Conservation (phyloP, 495 filamentous ascomycete genomes). For the Neurospora pannonica region DNA sequence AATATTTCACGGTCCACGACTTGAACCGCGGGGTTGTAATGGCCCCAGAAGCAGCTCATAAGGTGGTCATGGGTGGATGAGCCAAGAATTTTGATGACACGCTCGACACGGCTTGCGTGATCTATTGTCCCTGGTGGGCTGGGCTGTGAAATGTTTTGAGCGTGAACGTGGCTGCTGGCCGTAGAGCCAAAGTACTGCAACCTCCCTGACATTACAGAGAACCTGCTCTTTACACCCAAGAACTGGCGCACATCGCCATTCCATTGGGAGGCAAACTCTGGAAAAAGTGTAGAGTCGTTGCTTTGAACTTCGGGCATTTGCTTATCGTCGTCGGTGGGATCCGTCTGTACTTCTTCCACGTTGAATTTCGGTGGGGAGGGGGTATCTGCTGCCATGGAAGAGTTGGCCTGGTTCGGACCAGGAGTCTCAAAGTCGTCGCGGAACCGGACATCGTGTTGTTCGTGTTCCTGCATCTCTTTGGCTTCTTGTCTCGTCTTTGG, state of each 20-base stretch:
- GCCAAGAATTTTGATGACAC: constrained; percentile 32
- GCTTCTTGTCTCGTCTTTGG: constrained; percentile 40
- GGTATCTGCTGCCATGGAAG: constrained; percentile 10
- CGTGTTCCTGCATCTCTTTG: constrained; percentile 8
- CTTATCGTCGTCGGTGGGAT: constrained; percentile 3
- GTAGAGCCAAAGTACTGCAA: constrained; percentile 41
- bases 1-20: constrained; percentile 40
- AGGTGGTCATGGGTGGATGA: constrained; percentile 41
- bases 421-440: constrained; percentile 4
- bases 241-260: constrained; percentile 34
- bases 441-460: constrained; percentile 3
- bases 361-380: constrained; percentile 20
- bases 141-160: constrained; percentile 7
- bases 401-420: constrained; percentile 7
- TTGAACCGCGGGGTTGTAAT: constrained; percentile 37
- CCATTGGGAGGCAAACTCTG: constrained; percentile 22
- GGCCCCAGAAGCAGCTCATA: constrained; percentile 42
- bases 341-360: constrained; percentile 17
- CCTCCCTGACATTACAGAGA: constrained; percentile 33
- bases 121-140: constrained; percentile 18
- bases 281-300: constrained; percentile 18
- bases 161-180: constrained; percentile 28
- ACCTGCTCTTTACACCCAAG: constrained; percentile 31
- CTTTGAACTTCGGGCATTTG: constrained; percentile 2
- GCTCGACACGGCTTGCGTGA: constrained; percentile 33